Evolutionary conservation across 1,284 basidiomycete genomes (phyloP).

Genomic region (Rhodotorula sp.): DNA sequence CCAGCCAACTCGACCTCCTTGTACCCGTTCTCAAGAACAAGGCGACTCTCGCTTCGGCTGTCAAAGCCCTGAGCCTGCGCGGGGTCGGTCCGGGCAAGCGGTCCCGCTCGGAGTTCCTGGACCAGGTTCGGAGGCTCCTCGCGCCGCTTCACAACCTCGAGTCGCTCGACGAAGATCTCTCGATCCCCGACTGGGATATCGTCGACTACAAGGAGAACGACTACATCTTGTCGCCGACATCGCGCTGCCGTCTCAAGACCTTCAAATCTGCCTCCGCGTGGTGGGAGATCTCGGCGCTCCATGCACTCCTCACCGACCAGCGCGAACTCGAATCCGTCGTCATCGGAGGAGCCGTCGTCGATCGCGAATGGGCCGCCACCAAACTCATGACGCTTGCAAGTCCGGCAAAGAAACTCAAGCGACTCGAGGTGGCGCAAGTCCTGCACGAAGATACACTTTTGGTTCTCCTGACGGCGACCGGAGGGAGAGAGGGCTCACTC

Average conservation of each 20-base stretch:
- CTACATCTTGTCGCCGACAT: slow-evolving; percentile 6
- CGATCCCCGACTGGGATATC: slow-evolving; percentile 21
- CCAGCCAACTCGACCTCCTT: neutral
- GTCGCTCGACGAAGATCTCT: slow-evolving; percentile 23
- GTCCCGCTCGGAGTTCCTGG: slow-evolving; percentile 1
- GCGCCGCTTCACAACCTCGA: neutral
- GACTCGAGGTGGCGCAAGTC: slow-evolving; percentile 17
- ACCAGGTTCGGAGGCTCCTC: neutral
- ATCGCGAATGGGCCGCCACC: slow-evolving; percentile 28
- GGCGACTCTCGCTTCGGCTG: neutral
- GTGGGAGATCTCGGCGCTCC: slow-evolving; percentile 28
- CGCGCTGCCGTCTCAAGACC: neutral
- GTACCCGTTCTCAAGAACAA: neutral
- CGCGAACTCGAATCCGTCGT: neutral
- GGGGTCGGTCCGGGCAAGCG: slow-evolving; percentile 1
- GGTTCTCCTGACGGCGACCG: slow-evolving; percentile 11
- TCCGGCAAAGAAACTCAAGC: neutral
- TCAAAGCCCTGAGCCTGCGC: neutral
- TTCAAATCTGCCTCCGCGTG: slow-evolving; percentile 14
- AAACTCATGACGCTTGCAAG: neutral
- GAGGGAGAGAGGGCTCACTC: neutral
- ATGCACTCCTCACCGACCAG: slow-evolving; percentile 7
- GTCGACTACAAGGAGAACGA: neutral
- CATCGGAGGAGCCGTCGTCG: slow-evolving; percentile 28
- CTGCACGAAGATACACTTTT: slow-evolving; percentile 37